phyloP scores from a whole-genome alignment of 139 green algal species.

The Monoraphidium neglectum region DNA sequence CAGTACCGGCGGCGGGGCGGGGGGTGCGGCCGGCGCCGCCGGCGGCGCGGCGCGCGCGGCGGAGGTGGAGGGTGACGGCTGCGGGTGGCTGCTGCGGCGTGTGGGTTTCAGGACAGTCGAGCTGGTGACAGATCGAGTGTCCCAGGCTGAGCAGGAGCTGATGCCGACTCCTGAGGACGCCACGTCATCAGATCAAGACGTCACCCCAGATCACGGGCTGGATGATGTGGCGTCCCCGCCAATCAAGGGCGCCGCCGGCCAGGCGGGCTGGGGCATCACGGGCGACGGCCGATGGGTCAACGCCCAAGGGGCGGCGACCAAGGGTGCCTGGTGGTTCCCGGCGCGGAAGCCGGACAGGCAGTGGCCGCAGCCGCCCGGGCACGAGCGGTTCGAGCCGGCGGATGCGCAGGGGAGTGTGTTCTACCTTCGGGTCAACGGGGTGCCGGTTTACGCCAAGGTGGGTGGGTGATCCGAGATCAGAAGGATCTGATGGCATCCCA shows the following conservation, averaged over 20 bases:
- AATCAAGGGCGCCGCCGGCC: no score
- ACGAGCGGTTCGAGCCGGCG: not conserved
- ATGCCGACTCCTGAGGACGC: not conserved
- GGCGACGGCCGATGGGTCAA: no score
- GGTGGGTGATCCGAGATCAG: no score
- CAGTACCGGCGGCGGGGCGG: not conserved
- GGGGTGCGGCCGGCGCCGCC: not conserved
- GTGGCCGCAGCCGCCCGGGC: not conserved
- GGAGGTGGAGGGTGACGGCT: not conserved
- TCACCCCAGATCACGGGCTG: not conserved
- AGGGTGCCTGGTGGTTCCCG: no score
- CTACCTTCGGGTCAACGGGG: constrained; percentile 74
- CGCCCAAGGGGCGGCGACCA: no score
- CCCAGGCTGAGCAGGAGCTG: constrained; percentile 1
- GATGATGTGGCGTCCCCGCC: no score
- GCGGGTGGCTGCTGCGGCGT: constrained; percentile 10
- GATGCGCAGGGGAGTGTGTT: constrained; percentile 58
- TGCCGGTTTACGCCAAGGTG: constrained; percentile 66
- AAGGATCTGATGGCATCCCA: no score
- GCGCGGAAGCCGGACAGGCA: not conserved
- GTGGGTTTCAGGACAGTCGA: constrained; percentile 68
- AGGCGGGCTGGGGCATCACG: no score
- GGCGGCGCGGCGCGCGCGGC: not conserved
- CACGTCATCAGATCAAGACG: not conserved
- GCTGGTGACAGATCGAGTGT: constrained; percentile 49